Conservation (phyloP, 2,329 filamentous ascomycete species). For the Hymenoscyphus scutula region DNA sequence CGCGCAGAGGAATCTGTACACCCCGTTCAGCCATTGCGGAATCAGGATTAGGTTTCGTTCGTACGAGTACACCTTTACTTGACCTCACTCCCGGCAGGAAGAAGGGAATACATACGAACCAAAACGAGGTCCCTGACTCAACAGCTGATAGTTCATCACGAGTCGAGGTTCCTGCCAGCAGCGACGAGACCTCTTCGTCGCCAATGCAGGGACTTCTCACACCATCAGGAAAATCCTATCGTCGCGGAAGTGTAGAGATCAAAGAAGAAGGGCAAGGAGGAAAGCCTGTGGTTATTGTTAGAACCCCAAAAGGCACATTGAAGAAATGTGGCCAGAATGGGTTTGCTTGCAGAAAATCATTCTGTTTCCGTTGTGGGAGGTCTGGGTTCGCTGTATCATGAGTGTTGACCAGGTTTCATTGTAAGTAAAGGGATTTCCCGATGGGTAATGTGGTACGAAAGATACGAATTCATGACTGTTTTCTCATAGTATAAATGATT, state of each 20-base stretch:
- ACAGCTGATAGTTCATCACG: constrained; percentile 11
- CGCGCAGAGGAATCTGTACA: not conserved
- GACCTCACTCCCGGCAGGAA: constrained; percentile 27
- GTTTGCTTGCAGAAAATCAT: constrained; percentile 54
- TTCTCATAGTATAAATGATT: not conserved
- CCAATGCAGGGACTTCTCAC: constrained; percentile 17
- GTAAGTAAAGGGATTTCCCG: not conserved
- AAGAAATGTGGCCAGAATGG: constrained; percentile 54
- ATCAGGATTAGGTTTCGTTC: not conserved
- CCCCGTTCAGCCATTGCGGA: not conserved
- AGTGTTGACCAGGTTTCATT: not conserved
- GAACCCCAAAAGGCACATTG: constrained; percentile 50
- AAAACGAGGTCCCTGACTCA: constrained; percentile 21
- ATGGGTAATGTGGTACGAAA: not conserved
- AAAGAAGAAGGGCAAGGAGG: constrained; percentile 19
- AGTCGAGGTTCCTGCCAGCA: constrained; percentile 1
- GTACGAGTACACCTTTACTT: constrained; percentile 27
- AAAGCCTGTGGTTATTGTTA: constrained; percentile 28
- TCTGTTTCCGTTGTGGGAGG: constrained; percentile 54
- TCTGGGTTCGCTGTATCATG: not conserved
- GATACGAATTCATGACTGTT: not conserved
- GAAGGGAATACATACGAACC: constrained; percentile 3
- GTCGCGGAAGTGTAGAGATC: constrained; percentile 5
- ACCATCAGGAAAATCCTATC: not conserved
- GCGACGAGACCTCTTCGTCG: constrained; percentile 13